phyloP scores from a whole-genome alignment of 2,329 filamentous ascomycete genomes.

The Aspergillus proliferans region DNA sequence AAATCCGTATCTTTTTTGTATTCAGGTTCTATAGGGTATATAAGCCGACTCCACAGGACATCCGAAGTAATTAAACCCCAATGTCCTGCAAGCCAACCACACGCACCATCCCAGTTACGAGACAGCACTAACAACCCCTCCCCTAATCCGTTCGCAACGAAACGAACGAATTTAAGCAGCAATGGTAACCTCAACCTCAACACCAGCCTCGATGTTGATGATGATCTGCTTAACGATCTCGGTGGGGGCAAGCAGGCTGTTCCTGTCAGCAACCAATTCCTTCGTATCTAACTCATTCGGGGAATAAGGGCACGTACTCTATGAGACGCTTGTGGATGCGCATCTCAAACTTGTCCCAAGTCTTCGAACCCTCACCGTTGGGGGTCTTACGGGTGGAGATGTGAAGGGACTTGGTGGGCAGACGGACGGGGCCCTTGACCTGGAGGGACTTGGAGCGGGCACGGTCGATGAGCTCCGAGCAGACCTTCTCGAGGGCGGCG shows the following conservation, averaged over 20 bases:
- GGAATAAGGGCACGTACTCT: slow-evolving; percentile 54
- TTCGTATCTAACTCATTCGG: background rate
- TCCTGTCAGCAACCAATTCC: slow-evolving; percentile 8
- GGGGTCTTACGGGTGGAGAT: slow-evolving; percentile 98
- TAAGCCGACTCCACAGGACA: slow-evolving; percentile 11
- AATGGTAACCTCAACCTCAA: slow-evolving; percentile 50
- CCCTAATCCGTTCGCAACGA: slow-evolving; percentile 15
- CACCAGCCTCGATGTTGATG: slow-evolving; percentile 50
- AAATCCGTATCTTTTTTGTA: slow-evolving; percentile 19
- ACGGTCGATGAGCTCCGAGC: slow-evolving; percentile 95
- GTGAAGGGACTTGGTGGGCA: slow-evolving; percentile 95
- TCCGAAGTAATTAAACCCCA: slow-evolving; percentile 8
- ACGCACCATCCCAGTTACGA: slow-evolving; percentile 12
- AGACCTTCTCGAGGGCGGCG: slow-evolving; percentile 93
- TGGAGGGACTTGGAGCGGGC: slow-evolving; percentile 97
- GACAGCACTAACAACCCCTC: slow-evolving; percentile 16
- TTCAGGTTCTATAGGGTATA: slow-evolving; percentile 28
- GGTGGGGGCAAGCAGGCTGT: slow-evolving; percentile 85
- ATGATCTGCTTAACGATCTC: slow-evolving; percentile 60
- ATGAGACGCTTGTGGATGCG: slow-evolving; percentile 98
- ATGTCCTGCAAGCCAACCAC: background rate
- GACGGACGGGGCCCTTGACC: slow-evolving; percentile 96
- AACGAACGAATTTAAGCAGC: slow-evolving; percentile 39
- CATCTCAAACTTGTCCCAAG: slow-evolving; percentile 99
- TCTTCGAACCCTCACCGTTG: slow-evolving; percentile 99